Evolutionary conservation across 1,284 basidiomycete genomes (phyloP).

Genomic region (Puccinia horiana): DNA sequence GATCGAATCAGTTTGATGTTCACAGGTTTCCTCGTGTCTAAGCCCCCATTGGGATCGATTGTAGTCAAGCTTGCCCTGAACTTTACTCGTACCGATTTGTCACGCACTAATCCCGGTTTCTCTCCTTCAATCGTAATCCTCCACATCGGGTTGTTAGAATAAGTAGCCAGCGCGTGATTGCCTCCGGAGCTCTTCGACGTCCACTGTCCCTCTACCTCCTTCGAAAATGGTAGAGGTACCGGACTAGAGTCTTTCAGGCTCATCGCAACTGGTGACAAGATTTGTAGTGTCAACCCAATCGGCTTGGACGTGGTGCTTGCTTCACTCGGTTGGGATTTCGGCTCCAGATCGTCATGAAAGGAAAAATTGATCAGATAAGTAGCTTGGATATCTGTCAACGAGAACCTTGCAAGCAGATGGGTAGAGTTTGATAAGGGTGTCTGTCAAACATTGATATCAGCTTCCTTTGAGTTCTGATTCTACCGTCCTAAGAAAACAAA

Average conservation of each 20-base stretch:
- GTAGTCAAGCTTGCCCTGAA: slow-evolving; percentile 33
- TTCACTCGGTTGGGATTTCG: background rate
- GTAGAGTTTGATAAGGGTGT: slow-evolving; percentile 41
- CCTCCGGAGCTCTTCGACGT: slow-evolving; percentile 32
- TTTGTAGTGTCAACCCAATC: slow-evolving; percentile 20
- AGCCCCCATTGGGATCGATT: slow-evolving; percentile 6
- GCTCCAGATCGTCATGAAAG: slow-evolving; percentile 31
- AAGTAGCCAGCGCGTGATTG: slow-evolving; percentile 26
- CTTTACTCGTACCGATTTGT: background rate
- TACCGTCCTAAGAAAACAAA: background rate
- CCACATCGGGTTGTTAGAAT: slow-evolving; percentile 45
- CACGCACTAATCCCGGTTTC: background rate
- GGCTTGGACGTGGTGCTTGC: background rate
- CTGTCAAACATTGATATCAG: background rate
- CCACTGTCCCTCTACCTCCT: slow-evolving; percentile 39
- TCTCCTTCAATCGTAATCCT: slow-evolving; percentile 26
- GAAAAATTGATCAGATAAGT: slow-evolving; percentile 32
- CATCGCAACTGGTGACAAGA: slow-evolving; percentile 21
- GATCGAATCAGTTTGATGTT: slow-evolving; percentile 44
- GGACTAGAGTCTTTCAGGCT: slow-evolving; percentile 23
- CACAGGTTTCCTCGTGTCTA: slow-evolving; percentile 30
- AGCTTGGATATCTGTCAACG: background rate
- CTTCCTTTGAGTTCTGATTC: background rate
- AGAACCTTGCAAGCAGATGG: slow-evolving; percentile 29
- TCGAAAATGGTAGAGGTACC: background rate